Percentiles rank a stretch among this genome's conserved stretches.
phyloP scores from a whole-genome alignment of 768 basidiomycete genomes.

The Leucogyrophana mollusca region DNA sequence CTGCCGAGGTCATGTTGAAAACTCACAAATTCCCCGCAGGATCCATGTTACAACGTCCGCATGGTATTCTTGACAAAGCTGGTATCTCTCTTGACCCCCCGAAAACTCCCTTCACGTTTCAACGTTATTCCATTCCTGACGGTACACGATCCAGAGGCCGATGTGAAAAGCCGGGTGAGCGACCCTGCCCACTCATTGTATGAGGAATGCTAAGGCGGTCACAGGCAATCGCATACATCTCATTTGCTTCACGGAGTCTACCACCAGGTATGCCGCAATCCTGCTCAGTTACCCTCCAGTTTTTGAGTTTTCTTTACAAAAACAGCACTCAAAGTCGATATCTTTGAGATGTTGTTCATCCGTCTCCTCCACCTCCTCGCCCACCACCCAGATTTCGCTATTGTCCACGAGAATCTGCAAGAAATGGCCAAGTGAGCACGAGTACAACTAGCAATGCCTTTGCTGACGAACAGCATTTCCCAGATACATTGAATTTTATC shows the following conservation, averaged over 20 bases:
- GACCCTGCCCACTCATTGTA: background rate
- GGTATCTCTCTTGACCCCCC: conserved; percentile 54
- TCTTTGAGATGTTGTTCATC: conserved; percentile 80
- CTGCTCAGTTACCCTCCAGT: too few species aligned
- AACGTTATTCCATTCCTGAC: conserved; percentile 87
- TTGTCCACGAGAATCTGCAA: conserved; percentile 62
- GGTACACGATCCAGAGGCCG: conserved; percentile 87
- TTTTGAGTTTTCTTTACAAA: background rate
- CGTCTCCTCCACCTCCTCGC: conserved; percentile 85
- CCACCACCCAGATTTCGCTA: conserved; percentile 91
- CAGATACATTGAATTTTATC: conserved; percentile 89
- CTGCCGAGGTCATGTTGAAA: conserved; percentile 1
- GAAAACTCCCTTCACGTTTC: conserved; percentile 68
- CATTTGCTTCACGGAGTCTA: conserved; percentile 45
- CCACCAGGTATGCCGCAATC: conserved; percentile 44
- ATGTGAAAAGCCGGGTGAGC: conserved; percentile 67
- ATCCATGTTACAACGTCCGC: conserved; percentile 87
- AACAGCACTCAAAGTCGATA: conserved; percentile 55
- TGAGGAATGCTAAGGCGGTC: conserved; percentile 11
- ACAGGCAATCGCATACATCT: conserved; percentile 61
- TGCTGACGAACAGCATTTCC: conserved; percentile 1
- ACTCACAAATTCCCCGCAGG: conserved; percentile 43
- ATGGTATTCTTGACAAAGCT: conserved; percentile 75
- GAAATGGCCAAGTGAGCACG: conserved; percentile 78
- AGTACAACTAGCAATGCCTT: too few species aligned